These are phyloP conservation scores for Aspergillus caelatus DNA, from an alignment of 2,329 filamentous ascomycete genomes.

Conservation along the genomic window DNA sequence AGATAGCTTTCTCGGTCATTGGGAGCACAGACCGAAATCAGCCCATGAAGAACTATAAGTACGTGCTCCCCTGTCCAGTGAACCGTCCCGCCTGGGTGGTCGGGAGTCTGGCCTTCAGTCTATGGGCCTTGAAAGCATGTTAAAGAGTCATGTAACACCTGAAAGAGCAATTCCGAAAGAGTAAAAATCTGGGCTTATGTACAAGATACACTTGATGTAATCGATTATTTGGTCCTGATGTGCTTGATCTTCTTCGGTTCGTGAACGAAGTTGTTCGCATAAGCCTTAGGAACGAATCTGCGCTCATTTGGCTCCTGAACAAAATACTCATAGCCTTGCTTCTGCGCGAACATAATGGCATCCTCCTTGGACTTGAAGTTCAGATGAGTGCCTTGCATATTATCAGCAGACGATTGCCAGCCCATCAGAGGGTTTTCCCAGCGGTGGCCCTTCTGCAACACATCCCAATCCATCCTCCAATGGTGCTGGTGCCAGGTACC, in stretches of 20 bases:
- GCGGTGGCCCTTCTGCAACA: constrained; percentile 85
- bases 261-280: constrained; percentile 95
- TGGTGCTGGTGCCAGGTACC: constrained; percentile 80
- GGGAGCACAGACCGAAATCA: not conserved
- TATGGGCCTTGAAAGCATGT: not conserved
- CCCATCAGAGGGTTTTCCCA: constrained; percentile 99
- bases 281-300: constrained; percentile 85
- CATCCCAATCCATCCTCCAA: constrained; percentile 99
- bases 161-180: constrained; percentile 15
- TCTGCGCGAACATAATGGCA: constrained; percentile 92
- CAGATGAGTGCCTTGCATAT: constrained; percentile 90
- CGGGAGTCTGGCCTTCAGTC: not conserved
- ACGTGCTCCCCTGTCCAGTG: not conserved
- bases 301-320: constrained; percentile 94
- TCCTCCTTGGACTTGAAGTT: constrained; percentile 93
- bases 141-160: not conserved
- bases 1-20: not conserved
- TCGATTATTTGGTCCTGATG: constrained; percentile 73
- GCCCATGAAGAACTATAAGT: not conserved
- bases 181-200: constrained; percentile 36
- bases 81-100: not conserved
- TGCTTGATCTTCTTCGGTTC: constrained; percentile 84
- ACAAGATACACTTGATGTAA: constrained; percentile 39
- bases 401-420: constrained; percentile 94
- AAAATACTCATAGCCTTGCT: constrained; percentile 99